A percentile compares a stretch with the other conserved stretches of the same genome.
phyloP scores from a whole-genome alignment of 2,329 filamentous ascomycete species.

The Exophiala xenobiotica region DNA sequence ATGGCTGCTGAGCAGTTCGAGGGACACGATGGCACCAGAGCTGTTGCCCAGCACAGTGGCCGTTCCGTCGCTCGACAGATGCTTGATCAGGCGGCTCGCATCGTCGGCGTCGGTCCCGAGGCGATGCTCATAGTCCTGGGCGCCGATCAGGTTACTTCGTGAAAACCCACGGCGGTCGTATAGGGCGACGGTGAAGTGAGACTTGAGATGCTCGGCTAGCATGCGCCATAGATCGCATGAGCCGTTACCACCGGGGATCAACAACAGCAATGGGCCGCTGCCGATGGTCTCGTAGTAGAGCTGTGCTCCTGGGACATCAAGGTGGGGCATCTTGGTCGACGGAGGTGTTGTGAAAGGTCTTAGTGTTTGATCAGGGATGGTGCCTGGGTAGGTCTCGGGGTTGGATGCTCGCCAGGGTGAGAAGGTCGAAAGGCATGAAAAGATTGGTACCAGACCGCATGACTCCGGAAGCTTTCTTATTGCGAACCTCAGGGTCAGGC shows the following conservation, averaged over 20 bases:
- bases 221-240: conserved; percentile 8
- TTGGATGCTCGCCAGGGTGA: too few relatives aligned
- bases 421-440: too few relatives aligned
- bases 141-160: conserved; percentile 8
- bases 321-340: neutral
- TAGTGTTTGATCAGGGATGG: too few relatives aligned
- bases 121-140: conserved; percentile 5
- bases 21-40: conserved; percentile 6
- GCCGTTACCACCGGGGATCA: conserved; percentile 18
- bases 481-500: too few relatives aligned
- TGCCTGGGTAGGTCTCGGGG: too few relatives aligned
- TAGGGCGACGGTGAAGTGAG: conserved; percentile 8
- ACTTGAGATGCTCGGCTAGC: conserved; percentile 8
- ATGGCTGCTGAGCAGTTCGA: conserved; percentile 1
- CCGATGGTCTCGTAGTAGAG: conserved; percentile 3
- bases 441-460: too few relatives aligned
- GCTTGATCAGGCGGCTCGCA: neutral
- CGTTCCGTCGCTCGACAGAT: neutral
- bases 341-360: neutral
- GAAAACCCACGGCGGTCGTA: conserved; percentile 24
- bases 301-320: neutral
- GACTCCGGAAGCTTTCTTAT: too few relatives aligned
- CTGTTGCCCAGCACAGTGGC: conserved; percentile 4
- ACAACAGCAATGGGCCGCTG: conserved; percentile 8
- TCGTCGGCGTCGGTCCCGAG: conserved; percentile 1